Base-by-base conservation (phyloP, 805 yeast genomes). In the Candida nonsorbophila region DNA sequence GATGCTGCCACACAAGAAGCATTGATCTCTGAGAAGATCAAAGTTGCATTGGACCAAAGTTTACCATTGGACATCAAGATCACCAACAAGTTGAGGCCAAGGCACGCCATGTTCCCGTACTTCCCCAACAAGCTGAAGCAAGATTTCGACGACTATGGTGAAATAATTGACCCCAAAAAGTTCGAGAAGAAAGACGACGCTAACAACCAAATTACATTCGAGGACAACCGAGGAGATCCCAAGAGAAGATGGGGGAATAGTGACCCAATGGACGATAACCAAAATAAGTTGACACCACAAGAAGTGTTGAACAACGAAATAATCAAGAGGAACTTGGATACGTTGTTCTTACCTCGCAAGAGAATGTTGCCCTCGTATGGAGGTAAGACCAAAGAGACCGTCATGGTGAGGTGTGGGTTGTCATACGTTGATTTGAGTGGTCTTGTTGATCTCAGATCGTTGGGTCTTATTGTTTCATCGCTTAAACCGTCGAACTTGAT, bases 121-220 rank as follows among this genome's bases (percentile, higher is more conserved):
- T 59, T 74, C 21, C 69, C 72, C 1, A 39, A 41, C 15, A 37
- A 47, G 6, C 70, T 66, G 27, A 73, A 74, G 42, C 60, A 71
- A 14, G 75, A 82, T 40, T 60, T 69, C 26, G 97, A 92, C 49
- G 97, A 90, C 41, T 92, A 90, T 52, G 99, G 99, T 17, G 79
- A 76, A 32, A 57, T 79, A 2, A 77, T 88, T 13, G 78, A 80
- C 37, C 69, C 70, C 24, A 72, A 75, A 21, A 81, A 79, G 42
- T 82, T 79, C 45, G 69, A 67, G 38, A 68, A 68, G 32, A 62
- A 65, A 27, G 84, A 77, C 39, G 80, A 74, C 41, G 58, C 49
- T 14, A 47, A 55, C 20, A 58, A 58, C 34, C 49, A 42, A 14
- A 54, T 56, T 37, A 52, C 53, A 35, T 64, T 62, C 29, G 57